Evolutionary conservation across 306 rosid species (phyloP), one percentile per base, ranked within the genome.

Genomic region (Trifolium dubium): DNA sequence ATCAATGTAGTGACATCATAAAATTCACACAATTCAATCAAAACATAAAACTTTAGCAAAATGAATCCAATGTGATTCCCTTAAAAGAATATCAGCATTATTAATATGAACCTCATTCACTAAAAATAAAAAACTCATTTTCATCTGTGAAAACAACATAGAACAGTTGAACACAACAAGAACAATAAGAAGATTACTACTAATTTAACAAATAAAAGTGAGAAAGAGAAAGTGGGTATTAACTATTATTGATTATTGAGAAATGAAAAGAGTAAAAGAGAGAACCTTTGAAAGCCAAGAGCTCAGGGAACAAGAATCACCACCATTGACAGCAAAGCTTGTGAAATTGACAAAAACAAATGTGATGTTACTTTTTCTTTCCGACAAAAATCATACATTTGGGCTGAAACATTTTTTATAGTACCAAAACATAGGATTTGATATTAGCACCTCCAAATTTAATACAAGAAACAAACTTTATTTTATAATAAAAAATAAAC

Each of bases 271-370:
- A 11, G 59, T 31, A 37, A 61, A 41, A 41, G 37, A 64, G 15
- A 0, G 61, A 71, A 64, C 61, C 82, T 31, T 37, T 13, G 19
- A 23, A 71, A 61, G 71, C 49, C n/a, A 54, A 58, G 31, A 50
- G 55, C 23, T 62, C 49, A 29, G 32, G 23, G 73, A 71, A 50
- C 17, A 69, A 65, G 40, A 37, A 41, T 59, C 50, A 10, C 67
- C 37, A 14, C 13, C 40, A 53, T 37, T 34, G 18, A 34, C 18
- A 54, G 37, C 64, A n/a, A 62, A 71, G 41, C 18, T 43, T 2
- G 68, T 30, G 32, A 67, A 13, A 34, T 6, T 4, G 13, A 18
- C 2, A 40, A 31, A 59, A 32, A 15, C 43, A 5, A 43, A 41
- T 3, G n/a, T 14, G 31, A n/a, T 10, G 0, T n/a, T n/a, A 23